Conservation (phyloP, 495 filamentous ascomycete genomes). For the Xylaria telfairii region DNA sequence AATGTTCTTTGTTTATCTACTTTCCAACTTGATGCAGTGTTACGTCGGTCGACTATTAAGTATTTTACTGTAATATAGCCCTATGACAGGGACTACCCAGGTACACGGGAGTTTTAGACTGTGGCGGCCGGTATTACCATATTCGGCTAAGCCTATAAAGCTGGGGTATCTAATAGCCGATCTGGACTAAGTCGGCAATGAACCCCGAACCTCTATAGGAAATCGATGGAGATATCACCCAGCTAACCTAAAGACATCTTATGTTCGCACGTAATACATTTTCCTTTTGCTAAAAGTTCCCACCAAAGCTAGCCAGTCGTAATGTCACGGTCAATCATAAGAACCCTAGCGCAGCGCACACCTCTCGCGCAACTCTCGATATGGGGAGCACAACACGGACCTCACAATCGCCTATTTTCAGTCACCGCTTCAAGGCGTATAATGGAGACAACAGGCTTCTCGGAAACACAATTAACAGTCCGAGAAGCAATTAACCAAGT, state of each 20-base stretch:
- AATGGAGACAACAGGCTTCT: constrained; percentile 78
- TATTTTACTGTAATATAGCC: too few relatives aligned
- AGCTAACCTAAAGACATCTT: neutral
- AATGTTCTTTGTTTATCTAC: too few relatives aligned
- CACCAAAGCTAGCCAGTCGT: neutral
- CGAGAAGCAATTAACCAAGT: constrained; percentile 71
- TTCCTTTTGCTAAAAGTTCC: neutral
- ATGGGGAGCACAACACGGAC: neutral
- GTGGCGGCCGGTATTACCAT: neutral
- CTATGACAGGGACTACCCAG: too few relatives aligned
- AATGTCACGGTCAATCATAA: neutral
- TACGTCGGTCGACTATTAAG: too few relatives aligned
- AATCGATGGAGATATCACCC: neutral
- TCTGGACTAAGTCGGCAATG: neutral
- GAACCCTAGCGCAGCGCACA: neutral
- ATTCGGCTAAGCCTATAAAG: neutral
- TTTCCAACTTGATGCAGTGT: too few relatives aligned
- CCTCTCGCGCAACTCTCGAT: neutral
- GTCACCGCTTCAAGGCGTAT: neutral
- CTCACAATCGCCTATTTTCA: neutral
- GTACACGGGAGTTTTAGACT: too few relatives aligned
- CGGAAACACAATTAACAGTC: constrained; percentile 72
- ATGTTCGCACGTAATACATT: neutral
- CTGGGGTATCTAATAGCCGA: neutral
- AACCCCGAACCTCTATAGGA: neutral